Conservation (phyloP, 257 asterid species). For the Marsdenia floribunda region DNA sequence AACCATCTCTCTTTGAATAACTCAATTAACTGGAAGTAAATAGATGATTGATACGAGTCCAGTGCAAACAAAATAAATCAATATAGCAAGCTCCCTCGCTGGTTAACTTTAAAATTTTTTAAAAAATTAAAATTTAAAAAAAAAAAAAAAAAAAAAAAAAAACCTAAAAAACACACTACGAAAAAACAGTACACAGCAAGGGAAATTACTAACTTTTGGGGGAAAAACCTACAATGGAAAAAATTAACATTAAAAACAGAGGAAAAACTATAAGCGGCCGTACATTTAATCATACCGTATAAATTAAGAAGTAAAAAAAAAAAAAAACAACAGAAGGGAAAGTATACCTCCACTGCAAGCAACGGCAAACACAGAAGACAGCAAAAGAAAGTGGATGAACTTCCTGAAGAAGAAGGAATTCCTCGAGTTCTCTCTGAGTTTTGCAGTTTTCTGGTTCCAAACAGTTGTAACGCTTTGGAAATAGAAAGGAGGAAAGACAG, state of each 20-base stretch:
- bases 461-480: not conserved
- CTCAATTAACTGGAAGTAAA: not conserved
- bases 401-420: not conserved
- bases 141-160: no score
- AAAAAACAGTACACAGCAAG: not conserved
- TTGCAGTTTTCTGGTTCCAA: not conserved
- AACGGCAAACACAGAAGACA: not conserved
- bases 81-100: not conserved
- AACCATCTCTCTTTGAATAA: not conserved
- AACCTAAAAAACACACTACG: conserved; percentile 1
- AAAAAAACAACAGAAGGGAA: not conserved
- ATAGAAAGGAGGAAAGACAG: not conserved
- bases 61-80: not conserved
- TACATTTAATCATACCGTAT: not conserved
- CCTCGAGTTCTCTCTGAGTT: not conserved
- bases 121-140: no score
- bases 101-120: not conserved
- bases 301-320: not conserved
- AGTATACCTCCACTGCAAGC: not conserved
- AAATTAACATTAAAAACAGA: no score
- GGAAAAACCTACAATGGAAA: not conserved
- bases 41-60: not conserved
- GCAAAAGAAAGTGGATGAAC: not conserved
- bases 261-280: no score
- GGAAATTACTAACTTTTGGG: accelerated